These are phyloP conservation scores for Tieghemostelium lacteum DNA, from an alignment of 78 protist species.

Conservation along the genomic window DNA sequence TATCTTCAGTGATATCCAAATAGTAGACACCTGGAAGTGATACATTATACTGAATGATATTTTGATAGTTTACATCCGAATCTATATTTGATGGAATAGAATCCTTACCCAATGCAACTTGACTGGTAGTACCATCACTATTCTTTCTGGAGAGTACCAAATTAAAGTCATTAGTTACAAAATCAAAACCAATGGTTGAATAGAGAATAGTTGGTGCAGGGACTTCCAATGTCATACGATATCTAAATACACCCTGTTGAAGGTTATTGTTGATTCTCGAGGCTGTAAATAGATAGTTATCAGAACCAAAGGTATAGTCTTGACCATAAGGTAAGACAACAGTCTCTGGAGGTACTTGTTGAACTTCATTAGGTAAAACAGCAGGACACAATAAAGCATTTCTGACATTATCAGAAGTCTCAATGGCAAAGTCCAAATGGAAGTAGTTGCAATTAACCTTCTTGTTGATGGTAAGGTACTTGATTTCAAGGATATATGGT, in stretches of 20 bases:
- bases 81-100: constrained; percentile 2
- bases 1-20: constrained; percentile 37
- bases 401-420: neutral
- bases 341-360: constrained; percentile 49
- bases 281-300: constrained; percentile 5
- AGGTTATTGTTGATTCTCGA: neutral
- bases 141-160: neutral
- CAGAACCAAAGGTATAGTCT: constrained; percentile 4
- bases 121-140: neutral
- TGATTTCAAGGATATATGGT: constrained; percentile 45
- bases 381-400: constrained; percentile 41
- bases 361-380: constrained; percentile 20
- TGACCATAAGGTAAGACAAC: constrained; percentile 10
- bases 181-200: constrained; percentile 38
- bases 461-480: neutral
- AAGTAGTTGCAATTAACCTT: constrained; percentile 26
- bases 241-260: neutral
- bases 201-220: neutral
- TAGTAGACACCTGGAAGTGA: constrained; percentile 29
- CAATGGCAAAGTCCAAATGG: constrained; percentile 15
- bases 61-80: constrained; percentile 13
- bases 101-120: constrained; percentile 12
- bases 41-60: neutral
- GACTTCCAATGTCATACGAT: constrained; percentile 25
- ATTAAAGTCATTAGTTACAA: constrained; percentile 47